Evolutionary conservation across 192 early-diverging fungal genomes (phyloP), one percentile per base, ranked within the genome.

Genomic region (Entomortierella beljakovae): DNA sequence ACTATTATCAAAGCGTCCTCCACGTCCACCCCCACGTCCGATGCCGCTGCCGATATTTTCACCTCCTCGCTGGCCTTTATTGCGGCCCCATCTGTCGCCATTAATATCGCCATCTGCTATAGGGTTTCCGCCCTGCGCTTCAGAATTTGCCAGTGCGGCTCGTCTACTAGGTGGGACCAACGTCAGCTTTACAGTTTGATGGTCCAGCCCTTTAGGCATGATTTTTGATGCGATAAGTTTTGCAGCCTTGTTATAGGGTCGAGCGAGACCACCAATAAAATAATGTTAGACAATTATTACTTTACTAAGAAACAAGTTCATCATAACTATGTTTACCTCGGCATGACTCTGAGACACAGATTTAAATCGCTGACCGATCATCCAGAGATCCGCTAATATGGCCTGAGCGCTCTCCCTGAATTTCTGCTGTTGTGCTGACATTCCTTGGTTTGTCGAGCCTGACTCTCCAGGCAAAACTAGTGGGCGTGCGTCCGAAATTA

Each of bases 351-450:
- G 54, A 3, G 75, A 79, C 0, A 79, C 56, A 9, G 75, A 65
- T 42, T 79, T 79, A 62, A 79, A 79, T 43, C 75, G 67, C 32
- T 79, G 75, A 13, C 67, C 75, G 54, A 79, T 64, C 75, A 79
- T 60, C 75, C 75, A 79, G 4, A 79, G 23, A 42, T 79, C 67
- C 18, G 75, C 61, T 57, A 79, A 25, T 10, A 70, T 48, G 22
- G 68, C 67, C 25, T 69, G 67, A 2, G 75, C 75, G 31, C 75
- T 69, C 29, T 79, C 75, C 6, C 75, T 53, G 1, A 64, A 31
- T 34, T 64, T 38, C 33, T 64, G 61, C 9, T 69, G 75, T 16
- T 38, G 60, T 20, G 56, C 33, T 3, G 43, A 34, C 66, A 55
- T 63, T 22, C 48, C 48, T 9, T 48, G 53, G 6, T 18, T 35